A percentile compares a stretch with the other conserved stretches of the same genome.
phyloP scores from a whole-genome alignment of 129 eudicot genomes.

The Flaveria trinervia region DNA sequence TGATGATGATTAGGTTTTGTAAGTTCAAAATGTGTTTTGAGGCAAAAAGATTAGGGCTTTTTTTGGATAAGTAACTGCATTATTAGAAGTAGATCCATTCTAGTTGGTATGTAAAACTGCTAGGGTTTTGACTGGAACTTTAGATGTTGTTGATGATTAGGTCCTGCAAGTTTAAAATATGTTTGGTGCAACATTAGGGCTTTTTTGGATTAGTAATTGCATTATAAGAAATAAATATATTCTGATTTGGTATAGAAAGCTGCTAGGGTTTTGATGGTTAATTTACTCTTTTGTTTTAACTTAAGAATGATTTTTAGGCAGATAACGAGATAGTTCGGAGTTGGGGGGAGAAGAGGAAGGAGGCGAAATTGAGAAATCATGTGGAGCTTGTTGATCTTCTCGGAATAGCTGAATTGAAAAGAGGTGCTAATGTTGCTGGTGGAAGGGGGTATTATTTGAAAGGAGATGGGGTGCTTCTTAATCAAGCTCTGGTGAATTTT shows the following conservation, averaged over 20 bases:
- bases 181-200: neutral
- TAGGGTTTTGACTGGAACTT: neutral
- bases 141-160: neutral
- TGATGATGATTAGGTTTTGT: too few species aligned
- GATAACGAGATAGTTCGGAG: slow-evolving; percentile 55
- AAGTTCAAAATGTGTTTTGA: too few species aligned
- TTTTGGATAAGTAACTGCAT: neutral
- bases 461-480: slow-evolving; percentile 66
- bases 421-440: slow-evolving; percentile 65
- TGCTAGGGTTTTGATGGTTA: slow-evolving; percentile 14
- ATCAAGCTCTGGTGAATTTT: slow-evolving; percentile 73
- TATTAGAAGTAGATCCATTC: neutral
- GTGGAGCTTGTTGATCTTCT: slow-evolving; percentile 80
- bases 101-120: too few species aligned
- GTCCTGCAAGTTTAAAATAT: too few species aligned
- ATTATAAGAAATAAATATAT: too few species aligned
- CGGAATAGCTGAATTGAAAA: slow-evolving; percentile 61
- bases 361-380: slow-evolving; percentile 54
- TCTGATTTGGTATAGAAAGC: neutral
- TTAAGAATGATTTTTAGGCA: slow-evolving; percentile 38
- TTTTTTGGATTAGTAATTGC: neutral
- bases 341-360: slow-evolving; percentile 67
- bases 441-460: slow-evolving; percentile 71
- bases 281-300: slow-evolving; percentile 2
- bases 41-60: neutral